phyloP scores from a whole-genome alignment of 495 filamentous ascomycete species.

The Staphylotrichum longicolle region DNA sequence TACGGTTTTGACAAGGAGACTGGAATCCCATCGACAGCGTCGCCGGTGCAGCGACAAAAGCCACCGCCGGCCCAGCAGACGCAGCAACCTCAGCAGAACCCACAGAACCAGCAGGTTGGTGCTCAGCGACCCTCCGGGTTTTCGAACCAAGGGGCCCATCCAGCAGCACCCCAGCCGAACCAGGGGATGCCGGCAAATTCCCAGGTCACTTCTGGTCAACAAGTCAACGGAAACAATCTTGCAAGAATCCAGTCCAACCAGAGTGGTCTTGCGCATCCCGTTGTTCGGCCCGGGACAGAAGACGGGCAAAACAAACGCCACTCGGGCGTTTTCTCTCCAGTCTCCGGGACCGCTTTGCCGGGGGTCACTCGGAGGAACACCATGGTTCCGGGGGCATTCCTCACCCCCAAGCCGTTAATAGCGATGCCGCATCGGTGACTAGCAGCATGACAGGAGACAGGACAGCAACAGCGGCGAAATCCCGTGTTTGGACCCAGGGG shows the following conservation, averaged over 20 bases:
- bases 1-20: conserved; percentile 49
- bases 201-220: conserved; percentile 18
- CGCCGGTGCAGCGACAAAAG: conserved; percentile 22
- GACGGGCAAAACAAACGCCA: conserved; percentile 33
- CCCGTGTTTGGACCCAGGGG: conserved; percentile 23
- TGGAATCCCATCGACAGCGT: conserved; percentile 23
- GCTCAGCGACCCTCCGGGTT: conserved; percentile 7
- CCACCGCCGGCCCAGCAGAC: conserved; percentile 22
- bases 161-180: conserved; percentile 27
- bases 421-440: conserved; percentile 39
- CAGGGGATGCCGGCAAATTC: conserved; percentile 22
- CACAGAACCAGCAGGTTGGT: conserved; percentile 18
- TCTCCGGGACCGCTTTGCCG: conserved; percentile 34
- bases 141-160: conserved; percentile 5
- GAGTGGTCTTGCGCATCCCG: conserved; percentile 17
- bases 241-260: conserved; percentile 32
- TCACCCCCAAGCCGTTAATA: conserved; percentile 20
- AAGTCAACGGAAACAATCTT: background rate
- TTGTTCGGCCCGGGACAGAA: conserved; percentile 29
- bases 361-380: conserved; percentile 33
- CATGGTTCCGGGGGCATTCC: conserved; percentile 21
- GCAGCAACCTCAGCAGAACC: conserved; percentile 25
- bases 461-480: conserved; percentile 21
- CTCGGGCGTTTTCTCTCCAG: conserved; percentile 42
- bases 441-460: conserved; percentile 36